phyloP scores from a whole-genome alignment of 805 yeast genomes.

The Pichia manshurica region DNA sequence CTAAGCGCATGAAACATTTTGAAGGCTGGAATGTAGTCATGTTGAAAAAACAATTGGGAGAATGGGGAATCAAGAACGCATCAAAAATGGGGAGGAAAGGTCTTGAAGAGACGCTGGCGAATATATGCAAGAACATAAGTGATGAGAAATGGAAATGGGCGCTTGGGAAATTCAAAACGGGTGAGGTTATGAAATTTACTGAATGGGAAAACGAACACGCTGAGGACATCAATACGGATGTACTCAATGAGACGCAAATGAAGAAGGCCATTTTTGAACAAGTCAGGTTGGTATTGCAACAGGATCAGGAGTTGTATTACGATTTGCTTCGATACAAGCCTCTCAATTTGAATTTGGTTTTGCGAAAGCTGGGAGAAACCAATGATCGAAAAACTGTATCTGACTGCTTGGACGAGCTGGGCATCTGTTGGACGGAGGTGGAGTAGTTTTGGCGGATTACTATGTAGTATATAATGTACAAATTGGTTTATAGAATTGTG shows the following conservation, averaged over 20 bases:
- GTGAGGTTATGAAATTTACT: conserved; percentile 6
- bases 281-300: conserved; percentile 17
- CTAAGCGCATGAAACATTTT: conserved; percentile 12
- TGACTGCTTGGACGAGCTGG: conserved; percentile 26
- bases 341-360: conserved; percentile 18
- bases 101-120: conserved; percentile 19
- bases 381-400: conserved; percentile 19
- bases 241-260: conserved; percentile 6
- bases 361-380: conserved; percentile 11
- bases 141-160: conserved; percentile 6
- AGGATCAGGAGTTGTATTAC: conserved; percentile 14
- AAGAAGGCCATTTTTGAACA: conserved; percentile 13
- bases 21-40: conserved; percentile 7
- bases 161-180: background rate
- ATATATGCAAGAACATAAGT: conserved; percentile 9
- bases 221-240: background rate
- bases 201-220: conserved; percentile 11
- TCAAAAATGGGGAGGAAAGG: conserved; percentile 9
- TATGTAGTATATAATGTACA: too few relatives aligned
- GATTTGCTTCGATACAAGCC: conserved; percentile 25
- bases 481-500: background rate
- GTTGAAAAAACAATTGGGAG: conserved; percentile 23
- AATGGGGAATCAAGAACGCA: conserved; percentile 37
- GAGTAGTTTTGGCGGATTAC: too few relatives aligned
- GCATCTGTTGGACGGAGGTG: conserved; percentile 23